These are phyloP conservation scores for Oxyria digyna DNA, from an alignment of 148 eudicot species.

Conservation along the genomic window DNA sequence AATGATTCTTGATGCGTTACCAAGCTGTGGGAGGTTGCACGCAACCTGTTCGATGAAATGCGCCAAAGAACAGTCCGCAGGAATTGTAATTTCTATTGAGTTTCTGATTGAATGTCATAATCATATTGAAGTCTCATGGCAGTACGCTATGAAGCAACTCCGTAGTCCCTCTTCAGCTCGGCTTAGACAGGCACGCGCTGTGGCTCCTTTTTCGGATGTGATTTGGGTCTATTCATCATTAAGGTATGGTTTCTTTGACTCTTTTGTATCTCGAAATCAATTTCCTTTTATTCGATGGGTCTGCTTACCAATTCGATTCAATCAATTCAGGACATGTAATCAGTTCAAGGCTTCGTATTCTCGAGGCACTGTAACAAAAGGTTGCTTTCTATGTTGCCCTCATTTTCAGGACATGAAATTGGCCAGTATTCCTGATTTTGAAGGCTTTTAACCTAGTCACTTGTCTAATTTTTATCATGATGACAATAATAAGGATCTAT, in stretches of 20 bases:
- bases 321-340: background rate
- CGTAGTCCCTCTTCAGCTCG: slow-evolving; percentile 4
- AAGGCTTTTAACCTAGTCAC: background rate
- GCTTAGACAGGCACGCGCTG: background rate
- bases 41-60: too few species aligned
- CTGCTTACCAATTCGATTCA: background rate
- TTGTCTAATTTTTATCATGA: background rate
- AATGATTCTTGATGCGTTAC: too few species aligned
- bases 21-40: too few species aligned
- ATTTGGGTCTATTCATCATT: background rate
- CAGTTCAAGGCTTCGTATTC: background rate
- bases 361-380: background rate
- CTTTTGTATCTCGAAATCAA: background rate
- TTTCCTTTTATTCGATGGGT: background rate
- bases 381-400: background rate
- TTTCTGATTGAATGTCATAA: background rate
- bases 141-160: background rate
- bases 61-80: too few species aligned
- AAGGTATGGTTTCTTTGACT: background rate
- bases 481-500: too few species aligned
- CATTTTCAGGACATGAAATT: background rate
- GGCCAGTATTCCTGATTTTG: background rate
- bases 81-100: background rate
- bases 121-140: background rate
- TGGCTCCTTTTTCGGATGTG: background rate